Evolutionary conservation across 2,329 filamentous ascomycete species (phyloP).

Genomic region (Monosporascus sp.): DNA sequence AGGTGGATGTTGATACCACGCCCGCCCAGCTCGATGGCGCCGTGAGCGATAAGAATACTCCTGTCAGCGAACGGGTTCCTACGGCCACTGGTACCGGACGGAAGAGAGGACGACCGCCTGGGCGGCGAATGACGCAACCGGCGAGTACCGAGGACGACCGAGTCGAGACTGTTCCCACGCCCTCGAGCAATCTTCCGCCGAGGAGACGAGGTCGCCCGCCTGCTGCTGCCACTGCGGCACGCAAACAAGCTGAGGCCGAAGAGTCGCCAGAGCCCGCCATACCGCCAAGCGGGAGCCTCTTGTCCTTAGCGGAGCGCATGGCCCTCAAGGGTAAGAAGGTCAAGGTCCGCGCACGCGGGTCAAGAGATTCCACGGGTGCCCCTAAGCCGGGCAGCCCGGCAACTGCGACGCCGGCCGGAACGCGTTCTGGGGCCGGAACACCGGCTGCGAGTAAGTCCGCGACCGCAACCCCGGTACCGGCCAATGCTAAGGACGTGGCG

Average conservation of each 20-base stretch:
- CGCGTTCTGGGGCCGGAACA: background rate
- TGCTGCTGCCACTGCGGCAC: constrained; percentile 5
- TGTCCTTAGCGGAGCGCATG: constrained; percentile 56
- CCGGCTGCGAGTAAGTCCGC: background rate
- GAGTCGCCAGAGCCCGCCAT: constrained; percentile 7
- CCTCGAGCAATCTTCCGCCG: constrained; percentile 8
- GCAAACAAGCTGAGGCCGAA: constrained; percentile 6
- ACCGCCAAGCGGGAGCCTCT: constrained; percentile 23
- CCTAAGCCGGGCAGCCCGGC: constrained; percentile 1
- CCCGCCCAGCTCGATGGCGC: background rate
- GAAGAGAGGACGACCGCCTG: constrained; percentile 19
- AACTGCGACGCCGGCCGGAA: background rate
- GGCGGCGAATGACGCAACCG: constrained; percentile 5
- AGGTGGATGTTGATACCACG: constrained; percentile 7
- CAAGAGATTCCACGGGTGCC: constrained; percentile 2
- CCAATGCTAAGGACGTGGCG: constrained; percentile 1
- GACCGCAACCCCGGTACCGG: constrained; percentile 1
- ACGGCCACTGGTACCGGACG: constrained; percentile 28
- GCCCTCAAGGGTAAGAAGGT: constrained; percentile 48
- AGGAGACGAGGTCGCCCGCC: constrained; percentile 32
- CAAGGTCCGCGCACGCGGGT: constrained; percentile 36
- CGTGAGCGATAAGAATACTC: constrained; percentile 9
- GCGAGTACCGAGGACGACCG: constrained; percentile 1
- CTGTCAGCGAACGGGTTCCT: constrained; percentile 27
- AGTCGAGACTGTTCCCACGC: background rate